Conservation (phyloP, 306 rosid species). For the Begonia peltatifolia region DNA sequence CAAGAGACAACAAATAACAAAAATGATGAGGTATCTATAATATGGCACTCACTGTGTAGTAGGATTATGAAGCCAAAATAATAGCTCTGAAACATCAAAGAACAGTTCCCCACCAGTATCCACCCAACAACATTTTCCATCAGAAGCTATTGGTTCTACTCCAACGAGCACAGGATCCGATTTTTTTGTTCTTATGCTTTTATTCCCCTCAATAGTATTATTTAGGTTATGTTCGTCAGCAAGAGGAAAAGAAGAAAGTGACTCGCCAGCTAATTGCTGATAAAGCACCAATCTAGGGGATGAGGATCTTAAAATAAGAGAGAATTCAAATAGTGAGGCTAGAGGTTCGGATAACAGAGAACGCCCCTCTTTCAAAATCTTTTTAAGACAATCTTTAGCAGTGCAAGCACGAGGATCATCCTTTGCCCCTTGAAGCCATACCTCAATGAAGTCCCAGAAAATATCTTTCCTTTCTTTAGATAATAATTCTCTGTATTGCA, state of each 20-base stretch:
- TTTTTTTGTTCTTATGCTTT: slow-evolving; percentile 11
- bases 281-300: slow-evolving; percentile 78
- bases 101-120: slow-evolving; percentile 62
- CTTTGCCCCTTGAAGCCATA: slow-evolving; percentile 42
- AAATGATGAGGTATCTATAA: not conserved
- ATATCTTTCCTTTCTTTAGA: slow-evolving; percentile 47
- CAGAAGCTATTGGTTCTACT: slow-evolving; percentile 28
- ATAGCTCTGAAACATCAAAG: slow-evolving; percentile 39
- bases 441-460: slow-evolving; percentile 71
- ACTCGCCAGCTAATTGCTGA: slow-evolving; percentile 61
- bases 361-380: slow-evolving; percentile 31
- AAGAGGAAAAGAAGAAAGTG: slow-evolving; percentile 70
- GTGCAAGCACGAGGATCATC: slow-evolving; percentile 22
- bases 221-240: slow-evolving; percentile 33
- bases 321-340: slow-evolving; percentile 66
- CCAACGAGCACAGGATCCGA: slow-evolving; percentile 37
- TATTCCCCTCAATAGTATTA: slow-evolving; percentile 17
- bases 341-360: slow-evolving; percentile 49
- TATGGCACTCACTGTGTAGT: slow-evolving; percentile 29
- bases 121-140: slow-evolving; percentile 84
- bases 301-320: slow-evolving; percentile 76
- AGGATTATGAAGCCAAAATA: slow-evolving; percentile 36
- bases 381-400: slow-evolving; percentile 59
- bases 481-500: slow-evolving; percentile 51
- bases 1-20: not conserved